Conservation (phyloP, 1,284 basidiomycete genomes). For the Malassezia pachydermatis region DNA sequence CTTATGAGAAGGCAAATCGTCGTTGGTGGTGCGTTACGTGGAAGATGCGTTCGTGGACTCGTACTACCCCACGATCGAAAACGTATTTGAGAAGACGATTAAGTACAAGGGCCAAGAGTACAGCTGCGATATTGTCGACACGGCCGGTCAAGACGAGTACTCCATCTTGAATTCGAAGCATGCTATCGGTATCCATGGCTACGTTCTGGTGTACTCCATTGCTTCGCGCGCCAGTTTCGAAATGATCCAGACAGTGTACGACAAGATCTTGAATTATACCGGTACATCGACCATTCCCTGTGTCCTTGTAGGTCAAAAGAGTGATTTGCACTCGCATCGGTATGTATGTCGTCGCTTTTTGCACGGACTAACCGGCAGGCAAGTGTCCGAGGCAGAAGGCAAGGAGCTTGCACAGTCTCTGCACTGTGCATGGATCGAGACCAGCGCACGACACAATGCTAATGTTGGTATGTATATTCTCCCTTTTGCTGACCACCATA, state of each 20-base stretch:
- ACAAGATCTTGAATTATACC: conserved; percentile 93
- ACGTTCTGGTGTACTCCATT: conserved; percentile 87
- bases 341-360: conserved; percentile 43
- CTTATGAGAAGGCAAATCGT: conserved; percentile 61
- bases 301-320: conserved; percentile 92
- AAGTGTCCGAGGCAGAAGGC: conserved; percentile 44
- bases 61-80: conserved; percentile 92
- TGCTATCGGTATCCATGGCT: conserved; percentile 72
- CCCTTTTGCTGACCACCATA: neutral
- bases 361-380: conserved; percentile 21
- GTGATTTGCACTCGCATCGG: conserved; percentile 67
- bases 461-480: conserved; percentile 30
- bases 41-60: conserved; percentile 56
- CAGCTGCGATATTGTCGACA: conserved; percentile 95
- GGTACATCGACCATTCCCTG: conserved; percentile 82
- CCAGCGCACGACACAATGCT: conserved; percentile 42
- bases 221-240: conserved; percentile 84
- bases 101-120: conserved; percentile 74
- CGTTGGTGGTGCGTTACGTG: conserved; percentile 52
- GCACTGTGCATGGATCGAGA: conserved; percentile 44
- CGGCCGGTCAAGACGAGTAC: conserved; percentile 87
- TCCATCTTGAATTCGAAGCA: conserved; percentile 71
- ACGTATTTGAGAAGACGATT: conserved; percentile 73
- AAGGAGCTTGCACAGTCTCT: conserved; percentile 39
- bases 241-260: conserved; percentile 87